Base-by-base conservation (phyloP, 768 basidiomycete genomes). In the Lyophyllum semitale region DNA sequence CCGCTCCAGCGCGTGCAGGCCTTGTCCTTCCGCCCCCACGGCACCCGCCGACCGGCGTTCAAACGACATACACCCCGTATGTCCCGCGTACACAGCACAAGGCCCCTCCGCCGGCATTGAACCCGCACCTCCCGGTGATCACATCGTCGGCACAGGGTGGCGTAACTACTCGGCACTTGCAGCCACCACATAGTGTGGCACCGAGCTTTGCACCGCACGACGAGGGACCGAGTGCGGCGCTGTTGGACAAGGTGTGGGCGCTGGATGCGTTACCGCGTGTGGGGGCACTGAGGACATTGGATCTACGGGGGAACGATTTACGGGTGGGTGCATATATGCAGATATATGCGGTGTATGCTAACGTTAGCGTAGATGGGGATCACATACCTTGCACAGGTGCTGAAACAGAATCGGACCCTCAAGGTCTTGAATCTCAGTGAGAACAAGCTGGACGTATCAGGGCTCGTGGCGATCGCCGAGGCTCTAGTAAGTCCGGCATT, bases 361-460 rank as follows among this genome's bases (percentile, higher is more conserved):
- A 35, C 4, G n/a, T 18, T n/a, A 3, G 37, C 33, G 22, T 35
- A 81, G 80, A 82, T 71, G 40, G 95, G 96, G 0, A 88, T 98
- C 32, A 84, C 83, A 0, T 98, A 97, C 65, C 84, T 98, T 45
- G 89, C 95, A 0, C 95, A 98, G 71, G 96, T 98, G 0, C 76
- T 98, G 59, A 98, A 98, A 67, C 87, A 96, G 33, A 98, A 99
- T 70, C 79, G 95, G 41, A 98, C 96, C 3, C 77, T 98, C 41
- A 97, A 96, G 71, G 88, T 98, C 5, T 79, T 98, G 23, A 98
- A 98, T 69, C 73, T 98, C 48, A 89, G 91, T 64, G 96, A 98
- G 68, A 98, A 98, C 70, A 93, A 90, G 68, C 82, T 99, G 5
- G 96, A 96, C 54, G 82, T 91, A 0, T 74, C 80, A 8, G 92